Evolutionary conservation across 257 asterid genomes (phyloP), one percentile per base, ranked within the genome.

Genomic region (Penstemon davidsonii): DNA sequence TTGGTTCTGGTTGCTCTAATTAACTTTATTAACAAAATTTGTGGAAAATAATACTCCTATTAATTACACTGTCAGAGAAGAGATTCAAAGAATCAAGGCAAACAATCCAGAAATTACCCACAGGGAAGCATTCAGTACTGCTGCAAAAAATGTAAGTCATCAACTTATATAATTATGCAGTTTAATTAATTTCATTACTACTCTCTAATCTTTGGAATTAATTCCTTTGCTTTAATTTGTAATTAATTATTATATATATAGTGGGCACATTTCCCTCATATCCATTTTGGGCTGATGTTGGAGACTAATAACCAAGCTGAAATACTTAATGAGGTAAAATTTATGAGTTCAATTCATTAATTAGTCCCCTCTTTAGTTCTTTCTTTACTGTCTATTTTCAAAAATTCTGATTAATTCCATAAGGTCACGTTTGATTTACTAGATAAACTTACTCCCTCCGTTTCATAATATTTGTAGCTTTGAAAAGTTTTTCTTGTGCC

Each of bases 241-340:
- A 25, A 15, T 15, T 15, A 15, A 15, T 15, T 15, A 8, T 3
- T 73, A 36, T 70, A 63, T 25, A 12, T 60, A 50, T 39, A 90
- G 97, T 90, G 97, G 97, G 97, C 97, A 72, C 97, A 90, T 69
- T 90, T 88, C 70, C 96, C 97, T 82, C 97, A 90, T 65, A 90
- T 90, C 78, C 97, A 90, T 78, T 90, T 88, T 70, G 97, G 97
- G 62, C 85, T 90, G 61, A 90, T 88, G 95, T 60, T 90, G 90
- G 97, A 90, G 84, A 80, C 76, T 73, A 86, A 77, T 64, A 85
- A 79, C 79, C 85, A 81, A 67, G 70, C 81, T 69, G 79, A 88
- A 61, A 12, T 46, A 6, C 74, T 75, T 40, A 79, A 71, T 64
- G 82, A 78, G 87, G 87, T 79, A 75, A 52, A 15, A 15, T 15